phyloP scores from a whole-genome alignment of 352 stramenopile species.

The Phytophthora sp. region DNA sequence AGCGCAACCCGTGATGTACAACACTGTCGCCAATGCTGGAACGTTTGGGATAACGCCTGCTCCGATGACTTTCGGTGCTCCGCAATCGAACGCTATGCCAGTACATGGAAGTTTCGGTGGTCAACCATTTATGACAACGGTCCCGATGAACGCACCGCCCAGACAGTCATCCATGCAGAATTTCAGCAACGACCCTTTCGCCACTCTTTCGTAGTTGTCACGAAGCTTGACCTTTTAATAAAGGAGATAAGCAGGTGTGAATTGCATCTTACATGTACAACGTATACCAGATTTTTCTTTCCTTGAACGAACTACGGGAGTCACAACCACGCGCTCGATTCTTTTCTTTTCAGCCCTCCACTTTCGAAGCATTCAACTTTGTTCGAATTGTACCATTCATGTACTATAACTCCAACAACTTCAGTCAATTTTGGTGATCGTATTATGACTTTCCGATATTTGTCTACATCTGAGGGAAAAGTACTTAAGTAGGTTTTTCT shows the following conservation, averaged over 20 bases:
- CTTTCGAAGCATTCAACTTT: too few relatives aligned
- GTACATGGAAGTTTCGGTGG: conserved; percentile 27
- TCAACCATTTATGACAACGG: conserved; percentile 50
- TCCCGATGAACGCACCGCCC: conserved; percentile 29
- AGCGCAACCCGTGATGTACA: conserved; percentile 48
- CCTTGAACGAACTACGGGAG: too few relatives aligned
- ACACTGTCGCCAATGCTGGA: conserved; percentile 29
- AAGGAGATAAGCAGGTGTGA: conserved; percentile 6
- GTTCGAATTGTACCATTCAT: too few relatives aligned
- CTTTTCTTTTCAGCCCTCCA: too few relatives aligned
- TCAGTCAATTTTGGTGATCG: too few relatives aligned
- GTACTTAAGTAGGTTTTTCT: too few relatives aligned
- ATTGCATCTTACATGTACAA: too few relatives aligned
- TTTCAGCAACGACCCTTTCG: conserved; percentile 58
- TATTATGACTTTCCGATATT: too few relatives aligned
- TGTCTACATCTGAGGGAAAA: too few relatives aligned
- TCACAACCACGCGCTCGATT: too few relatives aligned
- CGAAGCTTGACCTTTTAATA: not conserved
- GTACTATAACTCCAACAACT: too few relatives aligned
- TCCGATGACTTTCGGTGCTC: conserved; percentile 25
- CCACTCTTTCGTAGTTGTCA: conserved; percentile 57
- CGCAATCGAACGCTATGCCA: conserved; percentile 24
- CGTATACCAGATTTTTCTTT: too few relatives aligned
- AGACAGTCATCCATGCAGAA: conserved; percentile 35
- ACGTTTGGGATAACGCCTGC: conserved; percentile 33